Evolutionary conservation across 176 grass and related monocot species (phyloP).

Genomic region (Carex pumila): DNA sequence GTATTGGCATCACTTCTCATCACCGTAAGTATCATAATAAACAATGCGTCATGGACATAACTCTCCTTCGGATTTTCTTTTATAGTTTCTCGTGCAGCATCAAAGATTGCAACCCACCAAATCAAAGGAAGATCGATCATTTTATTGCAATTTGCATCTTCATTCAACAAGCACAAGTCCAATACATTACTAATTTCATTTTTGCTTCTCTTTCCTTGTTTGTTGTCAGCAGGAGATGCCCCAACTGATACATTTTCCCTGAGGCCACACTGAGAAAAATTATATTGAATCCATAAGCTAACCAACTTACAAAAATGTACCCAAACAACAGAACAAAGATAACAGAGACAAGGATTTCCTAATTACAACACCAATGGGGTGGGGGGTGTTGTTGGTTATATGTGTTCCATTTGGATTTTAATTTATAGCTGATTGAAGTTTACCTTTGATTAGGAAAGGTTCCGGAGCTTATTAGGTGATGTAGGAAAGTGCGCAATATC

Average conservation of each 20-base stretch:
- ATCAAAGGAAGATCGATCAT: slow-evolving; percentile 42
- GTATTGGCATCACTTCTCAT: slow-evolving; percentile 56
- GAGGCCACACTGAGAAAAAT: slow-evolving; percentile 92
- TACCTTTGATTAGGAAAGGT: slow-evolving; percentile 49
- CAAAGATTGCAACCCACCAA: slow-evolving; percentile 53
- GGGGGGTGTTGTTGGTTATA: not conserved
- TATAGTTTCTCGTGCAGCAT: slow-evolving; percentile 39
- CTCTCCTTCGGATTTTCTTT: slow-evolving; percentile 40
- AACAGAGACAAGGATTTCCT: not conserved
- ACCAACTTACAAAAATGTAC: slow-evolving; percentile 29
- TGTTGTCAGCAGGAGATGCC: slow-evolving; percentile 16
- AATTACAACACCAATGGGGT: not conserved
- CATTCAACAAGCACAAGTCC: slow-evolving; percentile 16
- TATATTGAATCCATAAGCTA: slow-evolving; percentile 81
- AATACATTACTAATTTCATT: slow-evolving; percentile 8
- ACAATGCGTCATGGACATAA: slow-evolving; percentile 50
- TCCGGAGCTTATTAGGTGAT: slow-evolving; percentile 45
- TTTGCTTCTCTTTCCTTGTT: slow-evolving; percentile 20
- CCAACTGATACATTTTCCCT: slow-evolving; percentile 60
- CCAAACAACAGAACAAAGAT: slow-evolving; percentile 1
- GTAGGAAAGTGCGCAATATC: slow-evolving; percentile 54
- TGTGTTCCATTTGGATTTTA: not conserved
- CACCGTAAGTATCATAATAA: slow-evolving; percentile 73
- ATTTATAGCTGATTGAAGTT: not conserved
- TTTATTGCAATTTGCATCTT: slow-evolving; percentile 15